Base-by-base conservation (phyloP, 2,329 filamentous ascomycete species). In the Trichoderma asperellum region DNA sequence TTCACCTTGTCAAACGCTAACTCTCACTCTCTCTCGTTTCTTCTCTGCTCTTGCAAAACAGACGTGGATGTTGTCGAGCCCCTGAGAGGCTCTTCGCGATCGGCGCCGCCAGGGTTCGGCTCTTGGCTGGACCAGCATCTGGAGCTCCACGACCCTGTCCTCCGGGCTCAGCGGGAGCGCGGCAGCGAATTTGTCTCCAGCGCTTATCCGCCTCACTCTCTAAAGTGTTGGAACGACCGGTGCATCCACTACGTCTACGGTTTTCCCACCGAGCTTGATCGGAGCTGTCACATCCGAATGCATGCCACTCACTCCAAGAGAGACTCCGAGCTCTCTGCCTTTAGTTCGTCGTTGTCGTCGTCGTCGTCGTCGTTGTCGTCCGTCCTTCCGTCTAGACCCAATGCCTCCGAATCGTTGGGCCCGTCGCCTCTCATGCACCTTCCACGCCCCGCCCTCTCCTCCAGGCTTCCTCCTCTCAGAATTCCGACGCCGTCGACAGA, bases 161-260 rank as follows among this genome's bases (percentile, higher is more conserved):
- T 83, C 71, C 81, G 81, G 29, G 77, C 47, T 61, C 49, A 52
- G 52, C 69, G 55, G 68, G 60, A 52, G 47, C 55, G 18, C 67
- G 59, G 64, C 58, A 68, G 37, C 37, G 62, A 58, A n/a, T 55
- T 40, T 55, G 24, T 56, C 11, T 64, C 59, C 34, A 56, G 21
- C 61, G 58, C 32, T 60, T 66, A 53, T 60, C 57, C 59, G 59
- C 64, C 72, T 61, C 76, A 74, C 35, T 74, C 84, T 12, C 84
- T 84, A 76, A 88, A 86, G 75, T 89, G 87, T 76, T 83, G 80
- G 77, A 80, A 88, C 71, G 83, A 87, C 64, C 80, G 80, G 68
- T 89, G 87, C 73, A 77, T 86, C 70, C 83, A 86, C 75, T 88
- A 87, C 76, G 83, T 88, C 47, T 89, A 88, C 72, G 87, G 87